Evolutionary conservation across 306 rosid species (phyloP), one percentile per base, ranked within the genome.

Genomic region (Lathyrus sativus): DNA sequence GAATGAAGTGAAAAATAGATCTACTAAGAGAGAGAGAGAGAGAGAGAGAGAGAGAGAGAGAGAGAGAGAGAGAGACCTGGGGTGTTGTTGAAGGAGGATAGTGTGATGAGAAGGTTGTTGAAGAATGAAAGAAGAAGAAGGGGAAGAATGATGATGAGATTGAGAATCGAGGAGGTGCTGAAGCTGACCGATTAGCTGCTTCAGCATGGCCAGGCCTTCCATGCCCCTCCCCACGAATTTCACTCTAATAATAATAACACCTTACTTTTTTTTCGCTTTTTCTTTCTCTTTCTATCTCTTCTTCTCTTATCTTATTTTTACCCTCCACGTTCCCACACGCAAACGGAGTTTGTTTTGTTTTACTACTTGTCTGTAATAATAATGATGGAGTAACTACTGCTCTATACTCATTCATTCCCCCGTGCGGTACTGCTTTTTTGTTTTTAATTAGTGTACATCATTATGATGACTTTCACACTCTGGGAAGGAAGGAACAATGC

Each of bases 161-260:
- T 75, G 80, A 58, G 89, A 78, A 29, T 87, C 84, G 17, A 83
- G 68, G 72, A 84, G 77, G 45, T 87, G 83, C 73, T 67, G 74
- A 48, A 75, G 79, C 62, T 89, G 91, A 88, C 81, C 87, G 87
- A 91, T 87, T 50, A 87, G 82, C 75, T 91, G 91, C 87, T 88
- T 84, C 80, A 78, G 86, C 91, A 83, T 89, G 81, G 86, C 88
- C 83, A 81, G 69, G 68, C 81, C 96, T 87, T 87, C 97, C 96
- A 83, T 82, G 79, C 83, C 86, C 4, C 54, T 31, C 18, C 31
- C 14, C 68, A 2, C 67, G 67, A 61, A 5, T 35, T 61, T 37
- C 11, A 8, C 13, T 33, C 43, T 7, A 28, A 3, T 31, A 31
- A 58, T 7, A 31, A 31, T 31, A 59, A 28, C 39, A 8, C 22